These are phyloP conservation scores for Calocybe indica DNA, from an alignment of 768 basidiomycete species.

Conservation along the genomic window DNA sequence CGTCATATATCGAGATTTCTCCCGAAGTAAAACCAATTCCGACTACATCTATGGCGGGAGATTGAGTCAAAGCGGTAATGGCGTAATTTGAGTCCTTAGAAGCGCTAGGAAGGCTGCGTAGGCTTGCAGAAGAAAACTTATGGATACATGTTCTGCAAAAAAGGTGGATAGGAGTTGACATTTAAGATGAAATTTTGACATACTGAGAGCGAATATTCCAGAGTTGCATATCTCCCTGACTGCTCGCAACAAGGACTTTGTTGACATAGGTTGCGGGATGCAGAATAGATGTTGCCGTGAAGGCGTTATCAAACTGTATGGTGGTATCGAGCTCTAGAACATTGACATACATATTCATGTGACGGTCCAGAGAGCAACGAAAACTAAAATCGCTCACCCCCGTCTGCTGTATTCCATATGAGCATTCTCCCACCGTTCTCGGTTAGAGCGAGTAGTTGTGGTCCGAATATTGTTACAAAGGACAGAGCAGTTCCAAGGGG, in stretches of 20 bases:
- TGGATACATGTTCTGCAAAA: slow-evolving; percentile 73
- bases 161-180: not conserved
- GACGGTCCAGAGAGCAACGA: not conserved
- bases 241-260: slow-evolving; percentile 84
- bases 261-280: slow-evolving; percentile 97
- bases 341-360: slow-evolving; percentile 13
- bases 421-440: slow-evolving; percentile 75
- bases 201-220: slow-evolving; percentile 90
- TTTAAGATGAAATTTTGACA: slow-evolving; percentile 15
- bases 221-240: slow-evolving; percentile 78
- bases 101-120: slow-evolving; percentile 36
- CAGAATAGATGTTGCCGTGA: slow-evolving; percentile 79
- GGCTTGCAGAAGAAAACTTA: slow-evolving; percentile 52
- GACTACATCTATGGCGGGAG: slow-evolving; percentile 93
- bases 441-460: slow-evolving; percentile 71
- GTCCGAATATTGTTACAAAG: slow-evolving; percentile 74
- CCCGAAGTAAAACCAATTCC: slow-evolving; percentile 91
- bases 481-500: slow-evolving; percentile 57
- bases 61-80: slow-evolving; percentile 80
- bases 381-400: slow-evolving; percentile 28
- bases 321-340: slow-evolving; percentile 54
- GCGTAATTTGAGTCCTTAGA: slow-evolving; percentile 29
- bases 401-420: slow-evolving; percentile 63
- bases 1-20: slow-evolving; percentile 83
- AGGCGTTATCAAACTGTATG: slow-evolving; percentile 76